Evolutionary conservation across 192 early-diverging fungal genomes (phyloP).

Genomic region (Coemansia sp.): DNA sequence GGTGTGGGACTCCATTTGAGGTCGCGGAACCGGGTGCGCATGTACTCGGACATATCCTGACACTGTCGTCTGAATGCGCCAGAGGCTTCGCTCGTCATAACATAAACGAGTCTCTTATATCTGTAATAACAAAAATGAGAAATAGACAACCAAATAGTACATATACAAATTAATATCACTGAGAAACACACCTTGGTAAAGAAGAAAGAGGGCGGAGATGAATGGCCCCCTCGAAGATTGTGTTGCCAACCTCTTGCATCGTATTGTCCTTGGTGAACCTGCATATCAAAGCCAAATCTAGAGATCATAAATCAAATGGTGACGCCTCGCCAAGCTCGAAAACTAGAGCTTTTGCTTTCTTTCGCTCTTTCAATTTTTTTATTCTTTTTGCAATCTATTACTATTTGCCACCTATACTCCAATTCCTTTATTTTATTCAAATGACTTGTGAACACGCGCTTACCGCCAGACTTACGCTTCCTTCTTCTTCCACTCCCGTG

Average conservation of each 20-base stretch:
- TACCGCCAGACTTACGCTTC: constrained; percentile 25
- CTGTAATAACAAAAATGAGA: not conserved
- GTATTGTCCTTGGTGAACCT: constrained; percentile 10
- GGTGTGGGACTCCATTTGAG: constrained; percentile 24
- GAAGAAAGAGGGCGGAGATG: not conserved
- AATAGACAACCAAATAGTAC: not conserved
- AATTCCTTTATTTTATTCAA: not conserved
- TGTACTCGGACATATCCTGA: constrained; percentile 20
- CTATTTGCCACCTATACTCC: not conserved
- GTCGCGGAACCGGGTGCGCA: constrained; percentile 22
- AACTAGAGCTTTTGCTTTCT: not conserved
- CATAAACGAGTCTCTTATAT: not conserved
- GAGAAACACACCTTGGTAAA: not conserved
- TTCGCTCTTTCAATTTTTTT: not conserved
- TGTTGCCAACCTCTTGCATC: not conserved
- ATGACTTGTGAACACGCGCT: constrained; percentile 48
- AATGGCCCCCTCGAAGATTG: not conserved
- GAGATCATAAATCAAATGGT: not conserved
- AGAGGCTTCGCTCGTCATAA: not conserved
- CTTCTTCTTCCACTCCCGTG: constrained; percentile 43
- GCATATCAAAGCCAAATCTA: constrained; percentile 4
- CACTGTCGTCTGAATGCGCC: constrained; percentile 24
- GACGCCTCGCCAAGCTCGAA: not conserved
- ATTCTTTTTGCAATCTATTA: not conserved
- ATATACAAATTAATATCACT: not conserved